These are phyloP conservation scores for Didymella glomerata DNA, from an alignment of 2,329 filamentous ascomycete species.

Conservation along the genomic window DNA sequence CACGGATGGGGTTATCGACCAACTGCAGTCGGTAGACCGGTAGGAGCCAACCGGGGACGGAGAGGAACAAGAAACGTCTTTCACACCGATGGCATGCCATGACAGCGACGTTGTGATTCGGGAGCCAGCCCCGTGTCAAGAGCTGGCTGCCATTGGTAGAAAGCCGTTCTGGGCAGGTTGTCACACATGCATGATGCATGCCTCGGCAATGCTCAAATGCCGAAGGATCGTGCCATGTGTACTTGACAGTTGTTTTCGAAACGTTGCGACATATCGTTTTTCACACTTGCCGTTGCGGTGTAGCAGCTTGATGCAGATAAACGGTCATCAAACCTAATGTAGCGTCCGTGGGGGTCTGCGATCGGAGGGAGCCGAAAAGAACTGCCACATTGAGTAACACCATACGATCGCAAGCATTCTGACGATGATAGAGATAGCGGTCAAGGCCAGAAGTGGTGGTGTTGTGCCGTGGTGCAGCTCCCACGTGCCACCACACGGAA, in stretches of 20 bases:
- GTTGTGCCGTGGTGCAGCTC: constrained; percentile 5
- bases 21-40: not conserved
- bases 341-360: not conserved
- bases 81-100: not conserved
- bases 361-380: not conserved
- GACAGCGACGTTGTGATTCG: not conserved
- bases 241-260: not conserved
- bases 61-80: not conserved
- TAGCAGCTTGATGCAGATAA: not conserved
- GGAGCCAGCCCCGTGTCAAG: not conserved
- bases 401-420: not conserved
- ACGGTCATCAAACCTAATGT: not conserved
- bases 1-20: constrained; percentile 9
- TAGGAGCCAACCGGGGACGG: not conserved
- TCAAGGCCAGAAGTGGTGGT: not conserved
- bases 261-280: not conserved
- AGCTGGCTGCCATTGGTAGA: not conserved
- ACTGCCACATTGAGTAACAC: not conserved
- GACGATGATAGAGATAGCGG: not conserved
- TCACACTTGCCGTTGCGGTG: not conserved
- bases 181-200: not conserved
- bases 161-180: not conserved
- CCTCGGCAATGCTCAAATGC: constrained; percentile 2
- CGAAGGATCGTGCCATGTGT: not conserved
- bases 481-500: constrained; percentile 3